These are phyloP conservation scores for Annona cherimola DNA, from an alignment of 164 flowering plant genomes.

Conservation along the genomic window DNA sequence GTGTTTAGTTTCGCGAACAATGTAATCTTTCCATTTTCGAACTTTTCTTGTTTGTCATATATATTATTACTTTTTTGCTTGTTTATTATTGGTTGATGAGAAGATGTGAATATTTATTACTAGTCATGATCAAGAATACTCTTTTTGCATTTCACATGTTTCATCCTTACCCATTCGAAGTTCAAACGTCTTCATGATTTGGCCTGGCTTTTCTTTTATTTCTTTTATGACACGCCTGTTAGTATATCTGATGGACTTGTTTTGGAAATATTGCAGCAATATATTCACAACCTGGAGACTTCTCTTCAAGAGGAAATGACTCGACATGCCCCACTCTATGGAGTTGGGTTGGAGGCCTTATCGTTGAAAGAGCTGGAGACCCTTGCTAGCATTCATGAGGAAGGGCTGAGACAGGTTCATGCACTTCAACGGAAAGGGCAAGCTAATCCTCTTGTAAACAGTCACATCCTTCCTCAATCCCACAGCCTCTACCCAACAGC, in stretches of 20 bases:
- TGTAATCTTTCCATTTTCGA: neutral
- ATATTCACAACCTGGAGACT: conserved; percentile 67
- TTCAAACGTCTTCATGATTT: neutral
- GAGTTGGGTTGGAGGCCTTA: conserved; percentile 84
- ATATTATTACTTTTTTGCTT: no score
- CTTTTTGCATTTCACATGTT: neutral
- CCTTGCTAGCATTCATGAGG: conserved; percentile 83
- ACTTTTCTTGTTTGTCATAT: no score
- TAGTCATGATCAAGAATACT: no score
- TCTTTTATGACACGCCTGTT: neutral
- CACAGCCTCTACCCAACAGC: conserved; percentile 49
- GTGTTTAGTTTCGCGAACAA: neutral
- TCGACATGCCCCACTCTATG: conserved; percentile 95
- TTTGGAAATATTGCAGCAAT: conserved; percentile 52
- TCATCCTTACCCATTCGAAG: neutral
- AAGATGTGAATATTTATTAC: no score
- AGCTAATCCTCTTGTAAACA: conserved; percentile 57
- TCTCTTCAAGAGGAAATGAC: conserved; percentile 96
- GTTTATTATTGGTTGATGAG: no score
- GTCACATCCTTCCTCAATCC: conserved; percentile 47
- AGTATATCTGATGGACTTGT: neutral
- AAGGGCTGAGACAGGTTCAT: conserved; percentile 86
- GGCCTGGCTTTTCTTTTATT: neutral
- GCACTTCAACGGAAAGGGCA: conserved; percentile 65
- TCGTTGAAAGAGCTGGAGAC: conserved; percentile 95